Base-by-base conservation (phyloP, 352 stramenopile genomes). In the Phytopythium litorale region DNA sequence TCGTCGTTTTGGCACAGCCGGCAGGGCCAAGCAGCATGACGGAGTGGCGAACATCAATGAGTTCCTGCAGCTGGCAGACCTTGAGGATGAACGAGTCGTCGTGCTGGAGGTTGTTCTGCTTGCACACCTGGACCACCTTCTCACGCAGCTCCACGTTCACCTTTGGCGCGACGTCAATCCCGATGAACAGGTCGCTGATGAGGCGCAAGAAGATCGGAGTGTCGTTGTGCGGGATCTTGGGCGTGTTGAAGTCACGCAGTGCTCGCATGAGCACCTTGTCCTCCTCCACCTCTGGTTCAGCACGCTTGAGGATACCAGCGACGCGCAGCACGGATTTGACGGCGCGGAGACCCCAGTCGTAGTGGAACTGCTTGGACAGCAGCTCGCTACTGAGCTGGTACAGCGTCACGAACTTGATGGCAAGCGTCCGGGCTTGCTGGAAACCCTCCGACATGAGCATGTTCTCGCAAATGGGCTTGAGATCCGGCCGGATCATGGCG, bases 401-500 rank as follows among this genome's bases (percentile, higher is more conserved):
- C 43, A 98, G 70, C 16, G 87, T 97, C 56, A 97, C 89, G 49
- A 97, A 97, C 75, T 97, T 97, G 74, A 97, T 97, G 11, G 91
- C 88, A 16, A 97, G 73, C 5, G 83, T 94, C 3, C 89, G 81
- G 8, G 91, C 91, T 30, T 96, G 84, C 59, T 93, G 78, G 61
- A 96, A 96, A 7, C 87, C 87, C 68, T 96, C 87, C 0, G 87
- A 93, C 85, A 96, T 94, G 51, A 96, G 74, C 87, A 96, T 96
- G 50, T 94, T 94, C 64, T 95, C 87, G 23, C 82, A 94, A 57
- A 96, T 96, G 2, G 87, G 84, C 23, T 89, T 95, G 55, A 98
- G 83, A 63, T 99, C 96, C 1, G 96, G 96, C 59, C 94, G 89
- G 62, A 98, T 98, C 97, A 91, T 98, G 71, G 73, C 96, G 65